Evolutionary conservation across 495 filamentous ascomycete genomes (phyloP), one percentile per base, ranked within the genome.

Genomic region (Penicillium angulare): DNA sequence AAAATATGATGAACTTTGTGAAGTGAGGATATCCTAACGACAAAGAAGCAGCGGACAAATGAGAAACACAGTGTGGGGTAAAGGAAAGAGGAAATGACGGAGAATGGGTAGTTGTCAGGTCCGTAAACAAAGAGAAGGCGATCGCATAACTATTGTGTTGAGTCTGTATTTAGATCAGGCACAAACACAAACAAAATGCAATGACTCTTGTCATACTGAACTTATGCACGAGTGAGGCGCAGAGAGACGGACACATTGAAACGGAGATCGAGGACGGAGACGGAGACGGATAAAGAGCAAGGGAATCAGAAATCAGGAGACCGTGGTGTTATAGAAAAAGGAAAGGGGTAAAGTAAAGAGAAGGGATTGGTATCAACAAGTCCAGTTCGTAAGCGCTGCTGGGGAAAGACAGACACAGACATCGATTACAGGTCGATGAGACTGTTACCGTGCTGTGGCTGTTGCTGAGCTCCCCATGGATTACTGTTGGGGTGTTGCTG

Each of bases 371-470:
- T 50, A 43, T 50, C 27, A n/a, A 10, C 23, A 40, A 31, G 3
- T 29, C n/a, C 12, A 16, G 27, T 47, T 47, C 43, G 43, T 41
- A 41, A 41, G 35, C 17, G 36, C 13, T 39, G 9, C 27, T 10
- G 38, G 23, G 18, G 18, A 17, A 12, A n/a, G 21, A 27, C n/a
- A n/a, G 38, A 38, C 18, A 23, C 22, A n/a, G 52, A 35, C 26
- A 16, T 6, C 18, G 24, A 47, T 55, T 82, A 97, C 60, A 96
- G 83, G 75, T 97, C 90, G 68, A 98, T 98, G 77, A 98, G 76
- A 72, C 93, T 92, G 50, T 87, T 77, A 54, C 80, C 78, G 53
- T 76, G 76, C 61, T 85, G 81, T 56, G 83, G 78, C 57, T 83
- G 85, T 50, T 83, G 79, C 24, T 73, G 66, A 21, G 56, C 71